Conservation (phyloP, 2,329 filamentous ascomycete genomes). For the Botrytis fragariae region DNA sequence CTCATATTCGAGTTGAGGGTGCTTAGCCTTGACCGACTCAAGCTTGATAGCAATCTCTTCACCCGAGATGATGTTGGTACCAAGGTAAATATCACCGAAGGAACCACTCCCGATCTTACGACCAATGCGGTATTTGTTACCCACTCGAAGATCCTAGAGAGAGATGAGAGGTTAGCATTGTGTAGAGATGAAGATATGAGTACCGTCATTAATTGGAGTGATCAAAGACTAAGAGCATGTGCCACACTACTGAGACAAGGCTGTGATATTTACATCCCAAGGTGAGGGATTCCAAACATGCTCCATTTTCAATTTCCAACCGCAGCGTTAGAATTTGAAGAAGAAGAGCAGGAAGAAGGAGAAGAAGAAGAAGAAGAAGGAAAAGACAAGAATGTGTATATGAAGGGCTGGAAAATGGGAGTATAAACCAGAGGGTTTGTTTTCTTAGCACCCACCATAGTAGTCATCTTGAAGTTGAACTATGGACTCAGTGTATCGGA, state of each 20-base stretch:
- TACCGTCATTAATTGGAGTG: background rate
- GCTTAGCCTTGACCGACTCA: slow-evolving; percentile 98
- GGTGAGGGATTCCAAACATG: slow-evolving; percentile 14
- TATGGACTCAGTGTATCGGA: slow-evolving; percentile 39
- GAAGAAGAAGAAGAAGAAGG: background rate
- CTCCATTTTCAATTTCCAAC: slow-evolving; percentile 10
- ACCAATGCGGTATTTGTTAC: slow-evolving; percentile 99
- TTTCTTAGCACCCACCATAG: slow-evolving; percentile 53
- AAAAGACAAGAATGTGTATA: slow-evolving; percentile 35
- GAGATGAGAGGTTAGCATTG: slow-evolving; percentile 29
- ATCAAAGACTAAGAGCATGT: slow-evolving; percentile 16
- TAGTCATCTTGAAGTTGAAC: slow-evolving; percentile 53
- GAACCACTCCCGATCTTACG: slow-evolving; percentile 97
- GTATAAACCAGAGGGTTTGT: slow-evolving; percentile 41
- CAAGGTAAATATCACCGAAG: slow-evolving; percentile 98
- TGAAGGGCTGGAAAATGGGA: slow-evolving; percentile 40
- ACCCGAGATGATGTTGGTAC: slow-evolving; percentile 98
- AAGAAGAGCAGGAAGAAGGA: too few relatives aligned
- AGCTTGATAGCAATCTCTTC: slow-evolving; percentile 99
- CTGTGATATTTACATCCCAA: slow-evolving; percentile 25
- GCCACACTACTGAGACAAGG: slow-evolving; percentile 31
- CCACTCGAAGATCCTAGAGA: slow-evolving; percentile 88
- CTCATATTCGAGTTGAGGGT: slow-evolving; percentile 98
- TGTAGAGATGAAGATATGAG: slow-evolving; percentile 7
- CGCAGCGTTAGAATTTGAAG: slow-evolving; percentile 23